These are phyloP conservation scores for Pseudocercospora fijiensis DNA, from an alignment of 2,329 filamentous ascomycete genomes.

Conservation along the genomic window DNA sequence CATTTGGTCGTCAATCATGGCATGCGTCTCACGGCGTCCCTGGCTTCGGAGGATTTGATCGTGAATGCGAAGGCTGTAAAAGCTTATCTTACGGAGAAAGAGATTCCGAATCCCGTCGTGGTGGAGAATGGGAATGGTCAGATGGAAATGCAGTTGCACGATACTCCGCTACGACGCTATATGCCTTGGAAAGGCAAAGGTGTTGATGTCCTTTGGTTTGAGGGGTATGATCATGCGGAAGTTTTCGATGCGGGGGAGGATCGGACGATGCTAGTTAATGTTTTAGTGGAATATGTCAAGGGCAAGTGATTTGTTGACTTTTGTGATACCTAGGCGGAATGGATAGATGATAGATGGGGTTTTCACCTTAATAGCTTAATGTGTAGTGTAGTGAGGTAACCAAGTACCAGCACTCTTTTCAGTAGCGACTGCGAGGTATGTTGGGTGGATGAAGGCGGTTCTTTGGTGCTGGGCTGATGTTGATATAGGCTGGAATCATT, in stretches of 20 bases:
- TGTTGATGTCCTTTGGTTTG: slow-evolving; percentile 61
- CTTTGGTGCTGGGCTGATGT: too few species aligned
- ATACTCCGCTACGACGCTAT: slow-evolving; percentile 33
- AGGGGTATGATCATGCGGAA: slow-evolving; percentile 63
- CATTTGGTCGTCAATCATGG: slow-evolving; percentile 34
- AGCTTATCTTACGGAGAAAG: slow-evolving; percentile 53
- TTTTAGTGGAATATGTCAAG: slow-evolving; percentile 30
- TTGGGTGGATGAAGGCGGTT: too few species aligned
- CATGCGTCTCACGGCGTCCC: slow-evolving; percentile 55
- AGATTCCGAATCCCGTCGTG: slow-evolving; percentile 31
- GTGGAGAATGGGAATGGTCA: slow-evolving; percentile 23
- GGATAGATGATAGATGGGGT: slow-evolving; percentile 5
- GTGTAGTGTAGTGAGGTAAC: not conserved
- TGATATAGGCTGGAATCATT: too few species aligned
- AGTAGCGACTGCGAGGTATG: too few species aligned
- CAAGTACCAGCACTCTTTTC: too few species aligned
- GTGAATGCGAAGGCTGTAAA: slow-evolving; percentile 61
- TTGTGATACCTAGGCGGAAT: not conserved
- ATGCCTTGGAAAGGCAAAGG: slow-evolving; percentile 41
- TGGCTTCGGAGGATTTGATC: slow-evolving; percentile 64
- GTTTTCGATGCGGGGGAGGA: slow-evolving; percentile 49
- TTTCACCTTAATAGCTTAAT: not conserved
- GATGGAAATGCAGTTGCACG: slow-evolving; percentile 32
- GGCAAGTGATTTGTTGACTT: not conserved
- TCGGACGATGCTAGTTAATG: slow-evolving; percentile 29